phyloP scores from a whole-genome alignment of 306 rosid genomes.

The Begonia fuchsioides region DNA sequence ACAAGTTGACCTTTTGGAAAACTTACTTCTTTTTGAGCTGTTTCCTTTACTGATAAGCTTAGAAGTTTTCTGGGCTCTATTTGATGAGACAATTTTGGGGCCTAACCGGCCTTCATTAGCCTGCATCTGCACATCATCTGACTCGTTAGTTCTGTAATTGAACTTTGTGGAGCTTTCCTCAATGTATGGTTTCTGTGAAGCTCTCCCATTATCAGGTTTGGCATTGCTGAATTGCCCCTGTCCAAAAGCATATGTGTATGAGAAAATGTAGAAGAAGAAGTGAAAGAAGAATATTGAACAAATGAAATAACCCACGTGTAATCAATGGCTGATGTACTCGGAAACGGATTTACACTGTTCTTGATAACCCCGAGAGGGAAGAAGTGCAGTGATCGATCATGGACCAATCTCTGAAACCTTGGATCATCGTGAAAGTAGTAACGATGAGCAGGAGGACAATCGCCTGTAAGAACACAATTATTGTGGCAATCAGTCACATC shows the following conservation, averaged over 20 bases:
- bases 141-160: slow-evolving; percentile 17
- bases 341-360: slow-evolving; percentile 28
- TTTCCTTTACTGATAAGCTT: slow-evolving; percentile 29
- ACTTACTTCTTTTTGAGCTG: slow-evolving; percentile 24
- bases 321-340: slow-evolving; percentile 44
- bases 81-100: slow-evolving; percentile 22
- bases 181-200: slow-evolving; percentile 15
- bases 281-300: slow-evolving; percentile 1
- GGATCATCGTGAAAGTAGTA: slow-evolving; percentile 66
- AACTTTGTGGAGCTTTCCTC: slow-evolving; percentile 27
- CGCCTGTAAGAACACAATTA: slow-evolving; percentile 20
- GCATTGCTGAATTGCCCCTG: slow-evolving; percentile 79
- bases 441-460: slow-evolving; percentile 52
- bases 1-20: slow-evolving; percentile 14
- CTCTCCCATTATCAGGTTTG: slow-evolving; percentile 32
- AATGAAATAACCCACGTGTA: slow-evolving; percentile 35
- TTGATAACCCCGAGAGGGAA: slow-evolving; percentile 40
- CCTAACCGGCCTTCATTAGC: slow-evolving; percentile 31
- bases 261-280: slow-evolving; percentile 4
- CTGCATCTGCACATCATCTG: slow-evolving; percentile 14
- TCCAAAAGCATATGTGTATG: slow-evolving; percentile 8
- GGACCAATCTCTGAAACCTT: slow-evolving; percentile 48
- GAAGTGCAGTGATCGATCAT: slow-evolving; percentile 39
- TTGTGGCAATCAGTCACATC: slow-evolving; percentile 16
- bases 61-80: slow-evolving; percentile 21